Conservation (phyloP, 176 grass and related monocot genomes). For the Hordeum marinum region DNA sequence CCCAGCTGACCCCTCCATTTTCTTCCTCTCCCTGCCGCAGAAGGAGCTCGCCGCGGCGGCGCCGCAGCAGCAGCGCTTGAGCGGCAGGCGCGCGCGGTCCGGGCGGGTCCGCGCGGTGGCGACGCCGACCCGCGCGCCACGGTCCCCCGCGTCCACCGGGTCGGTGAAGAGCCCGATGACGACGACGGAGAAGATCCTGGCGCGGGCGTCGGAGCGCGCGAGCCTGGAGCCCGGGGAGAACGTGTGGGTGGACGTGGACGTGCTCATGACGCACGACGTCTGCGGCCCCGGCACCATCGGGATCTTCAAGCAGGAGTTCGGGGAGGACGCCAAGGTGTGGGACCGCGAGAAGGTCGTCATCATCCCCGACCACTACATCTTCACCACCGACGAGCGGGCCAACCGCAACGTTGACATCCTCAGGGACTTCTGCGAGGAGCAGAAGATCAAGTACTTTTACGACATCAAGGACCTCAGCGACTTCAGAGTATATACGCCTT, state of each 20-base stretch:
- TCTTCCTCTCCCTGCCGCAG: slow-evolving; percentile 18
- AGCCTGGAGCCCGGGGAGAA: slow-evolving; percentile 86
- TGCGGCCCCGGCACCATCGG: slow-evolving; percentile 76
- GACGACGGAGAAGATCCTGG: slow-evolving; percentile 98
- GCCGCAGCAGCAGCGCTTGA: slow-evolving; percentile 27
- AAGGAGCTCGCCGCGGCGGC: slow-evolving; percentile 46
- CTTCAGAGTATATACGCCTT: slow-evolving; percentile 49
- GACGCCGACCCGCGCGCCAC: slow-evolving; percentile 45
- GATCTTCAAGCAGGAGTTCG: slow-evolving; percentile 91
- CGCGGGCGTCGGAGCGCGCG: slow-evolving; percentile 65
- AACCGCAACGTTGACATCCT: slow-evolving; percentile 92
- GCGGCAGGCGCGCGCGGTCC: not conserved
- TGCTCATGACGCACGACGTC: slow-evolving; percentile 95
- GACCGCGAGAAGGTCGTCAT: slow-evolving; percentile 88
- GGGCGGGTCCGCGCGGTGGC: slow-evolving; percentile 51
- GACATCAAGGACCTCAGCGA: slow-evolving; percentile 84
- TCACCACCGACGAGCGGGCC: slow-evolving; percentile 79
- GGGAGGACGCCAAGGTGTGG: slow-evolving; percentile 86
- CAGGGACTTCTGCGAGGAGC: slow-evolving; percentile 72
- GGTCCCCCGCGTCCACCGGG: slow-evolving; percentile 62
- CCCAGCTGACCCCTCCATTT: not conserved
- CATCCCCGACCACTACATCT: slow-evolving; percentile 98
- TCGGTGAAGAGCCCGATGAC: slow-evolving; percentile 85
- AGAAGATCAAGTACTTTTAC: slow-evolving; percentile 95
- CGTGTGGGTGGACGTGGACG: slow-evolving; percentile 94